phyloP scores from a whole-genome alignment of 768 basidiomycete species.

The Favolaschia claudopus region DNA sequence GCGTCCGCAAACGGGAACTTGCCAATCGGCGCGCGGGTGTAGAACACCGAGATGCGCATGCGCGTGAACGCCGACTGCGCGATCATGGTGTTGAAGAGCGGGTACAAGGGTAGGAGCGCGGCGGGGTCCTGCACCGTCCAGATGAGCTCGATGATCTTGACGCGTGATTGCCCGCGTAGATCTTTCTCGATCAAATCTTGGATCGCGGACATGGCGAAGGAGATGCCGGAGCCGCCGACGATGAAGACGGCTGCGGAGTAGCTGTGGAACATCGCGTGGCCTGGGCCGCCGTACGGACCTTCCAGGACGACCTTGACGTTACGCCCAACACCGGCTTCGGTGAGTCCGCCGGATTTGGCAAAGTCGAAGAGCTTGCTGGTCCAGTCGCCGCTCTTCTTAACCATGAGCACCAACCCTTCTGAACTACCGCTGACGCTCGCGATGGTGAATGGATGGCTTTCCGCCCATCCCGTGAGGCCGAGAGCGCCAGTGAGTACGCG shows the following conservation, averaged over 20 bases:
- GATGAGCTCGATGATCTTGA: conserved; percentile 55
- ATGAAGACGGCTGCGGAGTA: conserved; percentile 62
- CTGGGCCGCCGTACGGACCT: conserved; percentile 57
- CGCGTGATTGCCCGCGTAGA: conserved; percentile 42
- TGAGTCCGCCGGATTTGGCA: conserved; percentile 26
- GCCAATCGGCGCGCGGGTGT: conserved; percentile 45
- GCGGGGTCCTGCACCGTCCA: conserved; percentile 56
- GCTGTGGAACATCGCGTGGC: conserved; percentile 52
- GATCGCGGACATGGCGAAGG: conserved; percentile 55
- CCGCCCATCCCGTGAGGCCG: conserved; percentile 49
- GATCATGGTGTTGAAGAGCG: conserved; percentile 44
- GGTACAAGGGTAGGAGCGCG: conserved; percentile 43
- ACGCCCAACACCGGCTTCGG: conserved; percentile 29
- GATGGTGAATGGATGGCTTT: conserved; percentile 69
- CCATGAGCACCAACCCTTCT: conserved; percentile 58
- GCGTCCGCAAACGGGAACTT: conserved; percentile 40
- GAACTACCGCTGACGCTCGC: conserved; percentile 52
- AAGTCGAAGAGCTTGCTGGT: conserved; percentile 51
- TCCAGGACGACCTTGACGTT: conserved; percentile 48
- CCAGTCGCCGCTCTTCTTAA: conserved; percentile 59
- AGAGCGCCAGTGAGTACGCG: conserved; percentile 52
- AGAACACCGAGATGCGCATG: conserved; percentile 48
- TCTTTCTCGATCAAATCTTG: conserved; percentile 55
- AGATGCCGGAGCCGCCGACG: conserved; percentile 67
- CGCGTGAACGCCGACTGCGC: conserved; percentile 32